Evolutionary conservation across 1,139 yeast genomes (phyloP), one percentile per base, ranked within the genome.

Genomic region (Magnusiomyces magnusii): DNA sequence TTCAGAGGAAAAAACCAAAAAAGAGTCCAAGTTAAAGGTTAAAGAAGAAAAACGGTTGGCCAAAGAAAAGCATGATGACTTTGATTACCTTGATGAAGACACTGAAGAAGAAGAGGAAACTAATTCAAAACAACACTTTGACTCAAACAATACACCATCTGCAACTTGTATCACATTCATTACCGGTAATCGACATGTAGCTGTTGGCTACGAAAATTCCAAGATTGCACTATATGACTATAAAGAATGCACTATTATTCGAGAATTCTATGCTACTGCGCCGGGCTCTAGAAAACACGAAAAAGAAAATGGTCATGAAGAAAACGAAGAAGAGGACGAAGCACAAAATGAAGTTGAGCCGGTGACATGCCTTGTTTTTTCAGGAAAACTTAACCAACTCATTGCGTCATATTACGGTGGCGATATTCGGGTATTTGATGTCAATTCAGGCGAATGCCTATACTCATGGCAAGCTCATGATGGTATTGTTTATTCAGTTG

Each of bases 151-250:
- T 17, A 39, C 21, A 10, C 49, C 49, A 21, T 54, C 63, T 7
- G 47, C 54, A 53, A 21, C 31, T 7, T 36, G 47, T 17, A 24
- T 51, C 17, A 60, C 62, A 31, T 61, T 67, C 57, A 56, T 63
- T 57, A 56, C 58, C 34, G 56, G 57, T 19, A 65, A 64, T 41
- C 58, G 59, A 39, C 57, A 58, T 39, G 57, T 68, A 5, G 63
- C 64, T 27, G 67, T 66, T 2, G 71, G 70, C 15, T 68, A 64
- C 60, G 66, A 62, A 36, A 68, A 70, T 54, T 64, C 66, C 34
- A 59, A 62, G 42, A 58, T 71, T 24, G 61, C 65, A 41, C 57
- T 70, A 47, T 63, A 65, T 24, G 73, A 71, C 55, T 63, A 68
- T 27, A 64, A 63, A 21, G 64, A 64, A 39, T 71, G 67, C 27